These are phyloP conservation scores for Gnaphalium uliginosum DNA, from an alignment of 129 eudicot species.

Conservation along the genomic window DNA sequence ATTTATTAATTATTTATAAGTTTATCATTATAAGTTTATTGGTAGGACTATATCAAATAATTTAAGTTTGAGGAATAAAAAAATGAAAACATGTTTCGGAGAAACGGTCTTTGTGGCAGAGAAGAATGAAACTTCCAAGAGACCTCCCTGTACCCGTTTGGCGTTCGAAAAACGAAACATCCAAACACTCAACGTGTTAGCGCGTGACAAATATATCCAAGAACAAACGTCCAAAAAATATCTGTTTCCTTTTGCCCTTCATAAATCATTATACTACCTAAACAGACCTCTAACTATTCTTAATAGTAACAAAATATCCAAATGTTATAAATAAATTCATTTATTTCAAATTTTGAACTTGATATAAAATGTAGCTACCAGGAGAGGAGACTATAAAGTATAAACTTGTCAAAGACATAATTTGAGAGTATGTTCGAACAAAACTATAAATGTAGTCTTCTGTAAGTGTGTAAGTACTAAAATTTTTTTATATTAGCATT, in stretches of 20 bases:
- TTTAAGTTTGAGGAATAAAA: not conserved
- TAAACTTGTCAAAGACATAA: no score
- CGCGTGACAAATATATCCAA: constrained; percentile 29
- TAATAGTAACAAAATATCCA: not conserved
- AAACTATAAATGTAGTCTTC: no score
- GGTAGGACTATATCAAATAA: no score
- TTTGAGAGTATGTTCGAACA: no score
- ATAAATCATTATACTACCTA: not conserved
- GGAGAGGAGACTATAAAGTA: no score
- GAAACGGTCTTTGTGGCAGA: constrained; percentile 31
- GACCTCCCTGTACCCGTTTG: constrained; percentile 14
- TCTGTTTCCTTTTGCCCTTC: not conserved
- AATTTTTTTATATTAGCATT: no score
- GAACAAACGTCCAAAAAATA: not conserved
- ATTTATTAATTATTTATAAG: no score
- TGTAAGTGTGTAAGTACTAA: no score
- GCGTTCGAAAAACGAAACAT: constrained; percentile 22
- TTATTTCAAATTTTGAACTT: no score
- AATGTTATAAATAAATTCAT: not conserved
- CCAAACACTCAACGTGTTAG: constrained; percentile 23
- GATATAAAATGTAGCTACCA: no score
- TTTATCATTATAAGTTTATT: no score
- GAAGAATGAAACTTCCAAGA: constrained; percentile 24
- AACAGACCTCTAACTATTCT: constrained; percentile 4
- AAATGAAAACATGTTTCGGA: not conserved